Base-by-base conservation (phyloP, 306 rosid genomes). In the Casuarina cunninghamiana region DNA sequence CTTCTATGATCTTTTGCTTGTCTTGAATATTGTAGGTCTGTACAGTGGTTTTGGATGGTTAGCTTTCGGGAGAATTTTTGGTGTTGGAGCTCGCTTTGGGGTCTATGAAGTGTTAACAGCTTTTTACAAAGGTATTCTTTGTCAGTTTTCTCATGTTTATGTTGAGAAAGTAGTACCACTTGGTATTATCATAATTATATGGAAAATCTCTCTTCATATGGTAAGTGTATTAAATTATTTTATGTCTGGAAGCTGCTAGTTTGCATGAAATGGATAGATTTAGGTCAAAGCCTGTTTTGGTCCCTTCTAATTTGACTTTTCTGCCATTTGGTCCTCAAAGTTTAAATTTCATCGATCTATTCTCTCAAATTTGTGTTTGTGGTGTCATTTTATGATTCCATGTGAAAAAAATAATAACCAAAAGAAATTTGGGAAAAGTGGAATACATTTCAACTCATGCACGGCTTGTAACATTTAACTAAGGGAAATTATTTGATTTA, bases 61-160 rank as follows among this genome's bases (percentile, higher is more conserved):
- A 84, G 93, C 90, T 55, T 76, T 43, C 7, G 97, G 97, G 80
- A 95, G 96, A 86, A 69, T 83, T 83, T 87, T 91, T 19, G 96
- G 99, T 61, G 39, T 91, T n/a, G 99, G 96, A 85, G 86, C 93
- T 68, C 90, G 97, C 69, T 95, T 89, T 85, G 99, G 96, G 79
- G 88, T 85, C 78, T 93, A 93, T 26, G 99, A 95, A 85, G 86
- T 95, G 63, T 74, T 95, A 85, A 85, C 97, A 3, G 93, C 97
- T 69, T 89, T 82, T 80, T 87, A 71, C 58, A 91, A 93, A 87
- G 99, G 99, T 93, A 72, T 42, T 48, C 53, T 76, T 43, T 32
- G 74, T 49, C 58, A 11, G 51, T 73, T 72, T 73, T 65, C 69
- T 54, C 38, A 35, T 35, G 19, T n/a, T 32, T 66, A 42, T 10